Evolutionary conservation across 495 filamentous ascomycete species (phyloP).

Genomic region (Podospora bellae-mahoneyi): DNA sequence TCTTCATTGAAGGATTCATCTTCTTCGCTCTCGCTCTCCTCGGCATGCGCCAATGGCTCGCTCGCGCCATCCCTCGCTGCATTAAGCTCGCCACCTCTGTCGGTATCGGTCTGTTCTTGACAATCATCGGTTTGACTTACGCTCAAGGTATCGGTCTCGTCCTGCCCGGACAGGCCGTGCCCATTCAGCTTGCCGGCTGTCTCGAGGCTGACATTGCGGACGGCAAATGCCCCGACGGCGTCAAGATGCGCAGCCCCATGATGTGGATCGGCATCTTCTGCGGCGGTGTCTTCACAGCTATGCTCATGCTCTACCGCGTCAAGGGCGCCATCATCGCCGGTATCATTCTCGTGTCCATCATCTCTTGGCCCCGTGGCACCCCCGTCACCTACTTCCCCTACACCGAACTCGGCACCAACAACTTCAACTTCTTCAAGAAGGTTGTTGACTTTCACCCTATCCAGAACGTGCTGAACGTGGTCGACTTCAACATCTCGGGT

Average conservation of each 20-base stretch:
- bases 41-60: slow-evolving; percentile 80
- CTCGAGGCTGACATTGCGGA: slow-evolving; percentile 29
- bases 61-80: slow-evolving; percentile 67
- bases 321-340: slow-evolving; percentile 79
- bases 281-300: slow-evolving; percentile 68
- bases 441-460: slow-evolving; percentile 79
- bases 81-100: slow-evolving; percentile 83
- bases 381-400: slow-evolving; percentile 75
- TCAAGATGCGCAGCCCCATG: slow-evolving; percentile 71
- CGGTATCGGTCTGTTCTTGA: slow-evolving; percentile 77
- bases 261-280: slow-evolving; percentile 86
- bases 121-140: slow-evolving; percentile 75
- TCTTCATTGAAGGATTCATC: slow-evolving; percentile 78
- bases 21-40: slow-evolving; percentile 66
- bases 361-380: slow-evolving; percentile 75
- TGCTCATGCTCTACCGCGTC: slow-evolving; percentile 78
- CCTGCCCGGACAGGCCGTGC: slow-evolving; percentile 55
- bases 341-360: slow-evolving; percentile 76
- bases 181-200: slow-evolving; percentile 70
- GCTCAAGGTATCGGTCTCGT: slow-evolving; percentile 73
- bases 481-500: slow-evolving; percentile 63
- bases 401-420: slow-evolving; percentile 57
- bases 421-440: slow-evolving; percentile 80
- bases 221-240: slow-evolving; percentile 49
- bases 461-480: slow-evolving; percentile 57